phyloP scores from a whole-genome alignment of 1,139 yeast genomes.

The Eremothecium sinecaudum region DNA sequence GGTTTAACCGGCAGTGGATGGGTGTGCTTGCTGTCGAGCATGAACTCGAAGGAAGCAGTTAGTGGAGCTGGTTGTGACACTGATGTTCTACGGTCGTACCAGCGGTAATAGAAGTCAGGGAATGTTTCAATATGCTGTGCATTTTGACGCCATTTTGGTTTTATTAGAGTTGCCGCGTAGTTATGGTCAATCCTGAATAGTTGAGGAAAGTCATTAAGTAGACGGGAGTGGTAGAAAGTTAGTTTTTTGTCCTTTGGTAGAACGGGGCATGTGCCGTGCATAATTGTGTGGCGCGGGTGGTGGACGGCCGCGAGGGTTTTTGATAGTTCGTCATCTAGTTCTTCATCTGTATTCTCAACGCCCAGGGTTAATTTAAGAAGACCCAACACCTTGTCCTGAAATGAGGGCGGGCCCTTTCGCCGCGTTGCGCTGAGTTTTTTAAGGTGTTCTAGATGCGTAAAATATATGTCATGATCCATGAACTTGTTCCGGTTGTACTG shows the following conservation, averaged over 20 bases:
- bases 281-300: too few relatives aligned
- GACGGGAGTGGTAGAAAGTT: neutral
- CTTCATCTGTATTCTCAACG: neutral
- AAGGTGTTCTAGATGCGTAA: constrained; percentile 12
- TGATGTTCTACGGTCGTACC: constrained; percentile 16
- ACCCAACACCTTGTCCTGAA: neutral
- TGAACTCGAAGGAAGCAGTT: constrained; percentile 11
- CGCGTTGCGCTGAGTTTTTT: constrained; percentile 10
- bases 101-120: constrained; percentile 18
- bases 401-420: neutral
- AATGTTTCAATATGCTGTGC: constrained; percentile 17
- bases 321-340: neutral
- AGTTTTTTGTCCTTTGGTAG: neutral
- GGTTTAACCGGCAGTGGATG: neutral
- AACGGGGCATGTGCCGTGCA: neutral
- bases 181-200: constrained; percentile 37
- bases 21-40: constrained; percentile 9
- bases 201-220: constrained; percentile 8
- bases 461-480: constrained; percentile 16
- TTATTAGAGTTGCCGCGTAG: constrained; percentile 32
- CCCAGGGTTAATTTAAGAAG: neutral
- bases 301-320: neutral
- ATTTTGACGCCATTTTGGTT: constrained; percentile 31
- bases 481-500: constrained; percentile 18
- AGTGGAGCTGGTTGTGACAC: constrained; percentile 4